Evolutionary conservation across 2,329 filamentous ascomycete genomes (phyloP).

Genomic region (Fusarium sp.): DNA sequence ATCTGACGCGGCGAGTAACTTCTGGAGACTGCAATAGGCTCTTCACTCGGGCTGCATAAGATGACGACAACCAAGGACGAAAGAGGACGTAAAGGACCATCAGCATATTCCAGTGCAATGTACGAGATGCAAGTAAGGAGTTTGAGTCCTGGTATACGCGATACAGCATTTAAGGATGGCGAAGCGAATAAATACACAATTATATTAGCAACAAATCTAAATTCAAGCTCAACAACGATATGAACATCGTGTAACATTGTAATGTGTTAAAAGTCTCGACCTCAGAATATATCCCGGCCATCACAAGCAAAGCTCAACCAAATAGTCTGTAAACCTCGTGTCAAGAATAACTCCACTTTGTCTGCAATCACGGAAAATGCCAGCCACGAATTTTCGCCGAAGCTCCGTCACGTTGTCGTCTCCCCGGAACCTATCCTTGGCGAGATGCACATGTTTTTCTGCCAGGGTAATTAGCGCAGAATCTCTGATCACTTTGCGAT

Average conservation of each 20-base stretch:
- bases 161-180: too few species aligned
- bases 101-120: too few species aligned
- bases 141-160: too few species aligned
- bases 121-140: too few species aligned
- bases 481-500: not conserved
- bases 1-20: not conserved
- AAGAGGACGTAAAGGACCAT: not conserved
- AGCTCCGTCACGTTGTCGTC: not conserved
- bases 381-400: not conserved
- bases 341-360: not conserved
- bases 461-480: not conserved
- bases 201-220: too few species aligned
- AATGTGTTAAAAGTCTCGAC: too few species aligned
- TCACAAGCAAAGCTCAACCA: not conserved
- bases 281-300: not conserved
- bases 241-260: too few species aligned
- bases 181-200: too few species aligned
- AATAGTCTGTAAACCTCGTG: not conserved
- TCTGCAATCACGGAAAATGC: not conserved
- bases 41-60: not conserved
- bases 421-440: not conserved
- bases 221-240: too few species aligned
- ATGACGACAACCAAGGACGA: not conserved
- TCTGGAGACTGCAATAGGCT: too few species aligned
- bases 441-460: not conserved